A percentile compares a stretch with the other conserved stretches of the same genome.
These are phyloP conservation scores for Cornus controversa DNA, from an alignment of 148 eudicot species.

Conservation along the genomic window DNA sequence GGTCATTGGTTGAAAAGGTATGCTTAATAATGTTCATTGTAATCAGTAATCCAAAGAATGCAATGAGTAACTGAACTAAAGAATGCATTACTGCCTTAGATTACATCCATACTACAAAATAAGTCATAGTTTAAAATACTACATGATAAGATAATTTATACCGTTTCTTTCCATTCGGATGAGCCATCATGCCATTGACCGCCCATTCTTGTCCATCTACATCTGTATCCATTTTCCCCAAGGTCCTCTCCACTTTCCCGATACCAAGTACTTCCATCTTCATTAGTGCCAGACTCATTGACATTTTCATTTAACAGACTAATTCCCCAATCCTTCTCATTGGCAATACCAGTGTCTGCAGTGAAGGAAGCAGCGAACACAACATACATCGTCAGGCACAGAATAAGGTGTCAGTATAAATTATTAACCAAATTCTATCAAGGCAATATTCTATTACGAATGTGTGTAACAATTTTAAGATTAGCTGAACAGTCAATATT, in stretches of 20 bases:
- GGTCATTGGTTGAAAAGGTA: not conserved
- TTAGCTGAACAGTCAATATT: not conserved
- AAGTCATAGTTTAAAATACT: slow-evolving; percentile 1
- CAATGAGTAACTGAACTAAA: not conserved
- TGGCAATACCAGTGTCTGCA: slow-evolving; percentile 95
- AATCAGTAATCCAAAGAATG: not conserved
- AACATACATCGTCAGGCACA: slow-evolving; percentile 21
- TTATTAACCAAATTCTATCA: not conserved
- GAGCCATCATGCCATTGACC: slow-evolving; percentile 79
- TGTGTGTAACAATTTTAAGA: too few species aligned
- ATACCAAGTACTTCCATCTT: slow-evolving; percentile 96
- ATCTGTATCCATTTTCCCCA: slow-evolving; percentile 91
- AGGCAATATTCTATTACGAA: not conserved
- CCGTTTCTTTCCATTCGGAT: slow-evolving; percentile 98
- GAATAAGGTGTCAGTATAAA: not conserved
- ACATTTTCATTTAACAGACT: slow-evolving; percentile 65
- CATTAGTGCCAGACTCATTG: slow-evolving; percentile 76
- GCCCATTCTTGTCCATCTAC: slow-evolving; percentile 98
- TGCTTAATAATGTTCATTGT: not conserved
- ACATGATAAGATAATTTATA: slow-evolving; percentile 25
- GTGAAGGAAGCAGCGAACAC: too few species aligned
- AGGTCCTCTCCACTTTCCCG: slow-evolving; percentile 84
- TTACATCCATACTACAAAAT: not conserved
- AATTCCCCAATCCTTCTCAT: slow-evolving; percentile 98
- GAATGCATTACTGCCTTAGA: not conserved